These are phyloP conservation scores for Trichoderma sp. DNA, from an alignment of 2,329 filamentous ascomycete species.

Conservation along the genomic window DNA sequence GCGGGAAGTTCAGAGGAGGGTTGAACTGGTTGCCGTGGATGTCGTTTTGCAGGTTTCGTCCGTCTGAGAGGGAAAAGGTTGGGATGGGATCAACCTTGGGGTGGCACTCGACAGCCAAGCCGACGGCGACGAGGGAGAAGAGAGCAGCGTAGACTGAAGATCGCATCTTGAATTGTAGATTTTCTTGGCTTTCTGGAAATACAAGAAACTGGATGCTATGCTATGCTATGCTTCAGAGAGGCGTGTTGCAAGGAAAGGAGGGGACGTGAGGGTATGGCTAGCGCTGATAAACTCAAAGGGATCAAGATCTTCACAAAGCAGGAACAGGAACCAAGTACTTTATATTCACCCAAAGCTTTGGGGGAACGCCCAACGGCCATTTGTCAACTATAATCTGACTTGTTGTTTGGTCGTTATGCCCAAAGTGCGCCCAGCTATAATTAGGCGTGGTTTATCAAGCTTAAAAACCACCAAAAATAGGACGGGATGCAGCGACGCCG, in stretches of 20 bases:
- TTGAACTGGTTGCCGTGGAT: constrained; percentile 4
- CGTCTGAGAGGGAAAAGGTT: constrained; percentile 1
- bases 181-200: background rate
- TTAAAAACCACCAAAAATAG: constrained; percentile 9
- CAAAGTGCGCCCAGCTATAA: background rate
- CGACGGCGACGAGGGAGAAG: constrained; percentile 6
- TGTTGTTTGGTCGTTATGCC: background rate
- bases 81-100: background rate
- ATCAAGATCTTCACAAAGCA: background rate
- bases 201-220: background rate
- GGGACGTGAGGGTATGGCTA: background rate
- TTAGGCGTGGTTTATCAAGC: background rate
- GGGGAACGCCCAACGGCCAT: background rate
- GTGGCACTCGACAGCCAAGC: background rate
- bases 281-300: background rate
- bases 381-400: background rate
- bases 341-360: background rate
- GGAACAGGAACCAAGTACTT: background rate
- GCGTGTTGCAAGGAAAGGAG: background rate
- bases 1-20: background rate
- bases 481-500: background rate
- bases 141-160: background rate
- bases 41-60: background rate
- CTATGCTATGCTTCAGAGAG: background rate
- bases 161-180: background rate